These are phyloP conservation scores for Ustilago xerochloae DNA, from an alignment of 1,284 basidiomycete species.

Conservation along the genomic window DNA sequence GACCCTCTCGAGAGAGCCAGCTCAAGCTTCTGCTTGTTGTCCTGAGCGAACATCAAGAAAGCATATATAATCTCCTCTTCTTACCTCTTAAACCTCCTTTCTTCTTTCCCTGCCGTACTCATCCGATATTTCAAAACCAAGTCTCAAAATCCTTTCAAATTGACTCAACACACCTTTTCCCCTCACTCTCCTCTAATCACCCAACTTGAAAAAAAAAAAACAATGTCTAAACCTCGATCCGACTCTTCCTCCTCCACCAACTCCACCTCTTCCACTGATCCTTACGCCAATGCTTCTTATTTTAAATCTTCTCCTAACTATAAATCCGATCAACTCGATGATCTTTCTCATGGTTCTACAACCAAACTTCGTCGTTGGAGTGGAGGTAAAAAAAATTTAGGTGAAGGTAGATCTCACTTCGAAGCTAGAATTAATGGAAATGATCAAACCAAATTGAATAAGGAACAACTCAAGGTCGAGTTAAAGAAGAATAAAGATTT, in stretches of 20 bases:
- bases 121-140: too few relatives aligned
- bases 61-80: slow-evolving; percentile 2
- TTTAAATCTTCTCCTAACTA: slow-evolving; percentile 34
- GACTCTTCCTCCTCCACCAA: slow-evolving; percentile 25
- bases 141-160: not conserved
- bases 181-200: not conserved
- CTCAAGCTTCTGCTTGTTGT: too few relatives aligned
- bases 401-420: slow-evolving; percentile 34
- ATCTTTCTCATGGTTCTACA: slow-evolving; percentile 42
- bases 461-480: slow-evolving; percentile 19
- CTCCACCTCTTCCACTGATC: slow-evolving; percentile 28
- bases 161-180: not conserved
- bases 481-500: slow-evolving; percentile 50
- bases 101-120: not conserved
- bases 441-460: slow-evolving; percentile 14
- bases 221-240: slow-evolving; percentile 38
- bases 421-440: slow-evolving; percentile 13
- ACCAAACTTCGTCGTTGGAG: slow-evolving; percentile 40
- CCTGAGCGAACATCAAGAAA: not conserved
- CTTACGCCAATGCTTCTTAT: slow-evolving; percentile 37
- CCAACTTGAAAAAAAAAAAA: not conserved
- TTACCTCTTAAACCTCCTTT: too few relatives aligned
- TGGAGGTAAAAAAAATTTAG: slow-evolving; percentile 37
- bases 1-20: not conserved
- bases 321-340: slow-evolving; percentile 41